Percentiles rank a stretch among this genome's conserved stretches.
phyloP scores from a whole-genome alignment of 192 early-diverging fungal genomes.

The Mortierella alpina region DNA sequence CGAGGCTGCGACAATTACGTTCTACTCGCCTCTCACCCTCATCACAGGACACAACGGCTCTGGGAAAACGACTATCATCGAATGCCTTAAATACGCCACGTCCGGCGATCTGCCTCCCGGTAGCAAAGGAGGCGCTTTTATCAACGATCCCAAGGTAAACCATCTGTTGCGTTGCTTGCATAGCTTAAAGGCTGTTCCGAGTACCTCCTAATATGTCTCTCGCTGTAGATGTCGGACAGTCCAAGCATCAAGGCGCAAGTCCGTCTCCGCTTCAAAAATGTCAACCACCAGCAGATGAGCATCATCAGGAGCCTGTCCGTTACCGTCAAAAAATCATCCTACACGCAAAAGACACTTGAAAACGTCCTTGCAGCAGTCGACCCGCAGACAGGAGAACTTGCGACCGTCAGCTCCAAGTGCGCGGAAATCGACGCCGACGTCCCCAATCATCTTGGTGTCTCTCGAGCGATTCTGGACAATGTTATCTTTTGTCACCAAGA shows the following conservation, averaged over 20 bases:
- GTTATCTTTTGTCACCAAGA: slow-evolving; percentile 99
- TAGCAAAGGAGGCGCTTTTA: slow-evolving; percentile 88
- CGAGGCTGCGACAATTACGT: slow-evolving; percentile 77
- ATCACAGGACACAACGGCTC: slow-evolving; percentile 97
- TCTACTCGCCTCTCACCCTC: slow-evolving; percentile 91
- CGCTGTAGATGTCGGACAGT: slow-evolving; percentile 69
- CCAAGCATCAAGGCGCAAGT: slow-evolving; percentile 93
- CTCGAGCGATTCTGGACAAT: slow-evolving; percentile 92
- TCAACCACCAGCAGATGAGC: slow-evolving; percentile 77
- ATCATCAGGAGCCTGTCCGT: slow-evolving; percentile 82
- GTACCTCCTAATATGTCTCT: not conserved
- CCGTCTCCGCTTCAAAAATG: slow-evolving; percentile 85
- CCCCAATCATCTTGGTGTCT: slow-evolving; percentile 88
- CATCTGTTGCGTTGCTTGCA: not conserved
- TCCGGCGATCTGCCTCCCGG: slow-evolving; percentile 94
- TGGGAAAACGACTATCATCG: slow-evolving; percentile 99
- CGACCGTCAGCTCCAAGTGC: slow-evolving; percentile 83
- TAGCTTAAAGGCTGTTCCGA: not conserved
- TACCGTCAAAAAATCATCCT: slow-evolving; percentile 71
- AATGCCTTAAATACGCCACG: slow-evolving; percentile 94
- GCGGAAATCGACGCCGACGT: slow-evolving; percentile 89
- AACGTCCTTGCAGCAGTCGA: slow-evolving; percentile 70
- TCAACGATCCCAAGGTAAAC: slow-evolving; percentile 91
- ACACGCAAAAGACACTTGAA: slow-evolving; percentile 84
- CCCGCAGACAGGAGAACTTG: slow-evolving; percentile 64